Conservation (phyloP, 1,139 yeast genomes). For the Geotrichum reessii region DNA sequence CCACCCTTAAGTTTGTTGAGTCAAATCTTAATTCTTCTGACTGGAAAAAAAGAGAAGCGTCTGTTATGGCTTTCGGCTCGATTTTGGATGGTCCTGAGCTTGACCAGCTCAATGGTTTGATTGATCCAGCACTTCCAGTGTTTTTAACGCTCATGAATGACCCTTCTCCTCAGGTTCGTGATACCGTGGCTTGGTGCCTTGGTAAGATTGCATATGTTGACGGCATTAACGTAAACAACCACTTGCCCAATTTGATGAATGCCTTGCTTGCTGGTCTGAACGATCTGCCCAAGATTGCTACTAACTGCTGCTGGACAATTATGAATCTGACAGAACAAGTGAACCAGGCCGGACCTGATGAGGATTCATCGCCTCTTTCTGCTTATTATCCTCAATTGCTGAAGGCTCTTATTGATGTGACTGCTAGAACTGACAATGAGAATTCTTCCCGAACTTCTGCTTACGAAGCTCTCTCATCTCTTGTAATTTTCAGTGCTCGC, state of each 20-base stretch:
- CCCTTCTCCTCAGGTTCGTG: conserved; percentile 76
- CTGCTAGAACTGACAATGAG: conserved; percentile 73
- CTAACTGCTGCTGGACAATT: conserved; percentile 96
- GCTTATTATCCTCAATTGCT: conserved; percentile 64
- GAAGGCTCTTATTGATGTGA: conserved; percentile 63
- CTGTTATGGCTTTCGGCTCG: conserved; percentile 98
- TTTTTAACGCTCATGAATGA: conserved; percentile 70
- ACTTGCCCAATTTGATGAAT: conserved; percentile 62
- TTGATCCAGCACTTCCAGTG: conserved; percentile 77
- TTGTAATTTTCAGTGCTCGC: conserved; percentile 68
- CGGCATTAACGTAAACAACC: conserved; percentile 60
- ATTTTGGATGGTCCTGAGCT: conserved; percentile 92
- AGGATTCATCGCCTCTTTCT: conserved; percentile 61
- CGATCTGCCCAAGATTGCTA: conserved; percentile 87
- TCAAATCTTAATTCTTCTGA: conserved; percentile 52
- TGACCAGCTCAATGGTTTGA: conserved; percentile 57
- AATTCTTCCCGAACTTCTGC: conserved; percentile 90
- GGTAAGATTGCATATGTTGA: conserved; percentile 92
- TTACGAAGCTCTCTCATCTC: conserved; percentile 81
- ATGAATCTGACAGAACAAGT: conserved; percentile 87
- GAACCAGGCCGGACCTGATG: conserved; percentile 51
- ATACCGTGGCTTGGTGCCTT: conserved; percentile 97
- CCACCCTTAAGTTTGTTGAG: conserved; percentile 78
- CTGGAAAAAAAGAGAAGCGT: conserved; percentile 94
- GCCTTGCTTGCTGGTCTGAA: conserved; percentile 72